Percentiles rank a stretch among this genome's conserved stretches.
Conservation (phyloP, 139 green algal genomes). For the Chlamydomonas sp. region DNA sequence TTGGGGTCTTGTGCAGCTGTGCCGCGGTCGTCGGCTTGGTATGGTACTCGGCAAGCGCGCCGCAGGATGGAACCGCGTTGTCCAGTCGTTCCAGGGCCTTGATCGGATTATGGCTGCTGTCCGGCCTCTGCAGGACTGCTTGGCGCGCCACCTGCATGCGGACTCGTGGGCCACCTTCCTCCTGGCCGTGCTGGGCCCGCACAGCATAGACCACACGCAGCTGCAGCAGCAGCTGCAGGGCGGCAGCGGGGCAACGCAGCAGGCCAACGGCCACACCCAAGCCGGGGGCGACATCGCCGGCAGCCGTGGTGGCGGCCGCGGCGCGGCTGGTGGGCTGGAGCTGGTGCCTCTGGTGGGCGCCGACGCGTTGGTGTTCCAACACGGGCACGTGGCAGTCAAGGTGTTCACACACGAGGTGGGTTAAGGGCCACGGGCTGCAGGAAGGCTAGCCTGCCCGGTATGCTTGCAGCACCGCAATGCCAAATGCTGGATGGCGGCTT, state of each 20-base stretch:
- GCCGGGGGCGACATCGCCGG: background rate
- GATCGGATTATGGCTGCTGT: background rate
- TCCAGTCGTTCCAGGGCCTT: background rate
- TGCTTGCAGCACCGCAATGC: too few species aligned
- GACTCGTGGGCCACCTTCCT: background rate
- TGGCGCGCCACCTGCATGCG: background rate
- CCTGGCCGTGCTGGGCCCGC: background rate
- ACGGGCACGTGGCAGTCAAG: constrained; percentile 18
- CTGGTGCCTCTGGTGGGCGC: constrained; percentile 21
- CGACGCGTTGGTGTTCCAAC: constrained; percentile 30
- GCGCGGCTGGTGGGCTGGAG: constrained; percentile 6
- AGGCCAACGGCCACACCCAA: background rate
- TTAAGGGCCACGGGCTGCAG: background rate
- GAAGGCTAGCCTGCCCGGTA: too few species aligned
- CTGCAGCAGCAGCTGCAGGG: background rate
- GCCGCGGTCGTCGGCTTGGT: too few species aligned
- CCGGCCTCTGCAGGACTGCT: background rate
- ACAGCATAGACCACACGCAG: background rate
- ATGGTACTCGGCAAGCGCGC: too few species aligned
- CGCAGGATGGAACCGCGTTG: too few species aligned
- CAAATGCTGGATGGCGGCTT: too few species aligned
- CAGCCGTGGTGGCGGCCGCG: background rate
- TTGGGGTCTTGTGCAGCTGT: too few species aligned
- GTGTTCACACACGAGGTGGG: constrained; percentile 32
- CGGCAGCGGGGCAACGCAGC: background rate